Conservation (phyloP, 202 grass and related monocot genomes). For the Brachypodium distachyon region DNA sequence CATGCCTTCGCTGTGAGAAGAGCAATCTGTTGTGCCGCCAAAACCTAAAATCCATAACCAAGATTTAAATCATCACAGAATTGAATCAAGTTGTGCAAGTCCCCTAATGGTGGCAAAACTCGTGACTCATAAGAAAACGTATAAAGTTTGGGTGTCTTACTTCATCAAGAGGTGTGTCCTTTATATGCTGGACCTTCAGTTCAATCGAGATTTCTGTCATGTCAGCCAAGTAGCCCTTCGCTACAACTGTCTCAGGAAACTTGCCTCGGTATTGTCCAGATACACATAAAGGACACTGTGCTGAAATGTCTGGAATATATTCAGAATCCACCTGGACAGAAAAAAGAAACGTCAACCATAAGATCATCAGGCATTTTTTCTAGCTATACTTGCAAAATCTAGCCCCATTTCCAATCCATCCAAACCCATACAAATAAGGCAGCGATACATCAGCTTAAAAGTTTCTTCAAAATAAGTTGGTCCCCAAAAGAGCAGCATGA, state of each 20-base stretch:
- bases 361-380: not conserved
- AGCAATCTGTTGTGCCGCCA: slow-evolving; percentile 60
- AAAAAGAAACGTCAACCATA: not conserved
- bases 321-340: slow-evolving; percentile 56
- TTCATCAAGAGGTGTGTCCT: slow-evolving; percentile 80
- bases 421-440: not conserved
- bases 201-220: slow-evolving; percentile 72
- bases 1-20: slow-evolving; percentile 83
- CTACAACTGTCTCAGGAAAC: slow-evolving; percentile 54
- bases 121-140: not conserved
- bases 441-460: not conserved
- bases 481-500: not conserved
- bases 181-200: slow-evolving; percentile 65
- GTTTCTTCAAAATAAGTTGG: not conserved
- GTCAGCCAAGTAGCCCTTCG: slow-evolving; percentile 76
- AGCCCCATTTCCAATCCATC: not conserved
- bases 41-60: slow-evolving; percentile 35
- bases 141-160: slow-evolving; percentile 34
- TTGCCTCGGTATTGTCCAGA: slow-evolving; percentile 87
- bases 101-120: not conserved
- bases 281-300: slow-evolving; percentile 51
- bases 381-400: not conserved
- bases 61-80: not conserved
- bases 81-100: not conserved
- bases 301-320: slow-evolving; percentile 74